Evolutionary conservation across 2,329 filamentous ascomycete genomes (phyloP).

Genomic region (Alternaria incomplexa): DNA sequence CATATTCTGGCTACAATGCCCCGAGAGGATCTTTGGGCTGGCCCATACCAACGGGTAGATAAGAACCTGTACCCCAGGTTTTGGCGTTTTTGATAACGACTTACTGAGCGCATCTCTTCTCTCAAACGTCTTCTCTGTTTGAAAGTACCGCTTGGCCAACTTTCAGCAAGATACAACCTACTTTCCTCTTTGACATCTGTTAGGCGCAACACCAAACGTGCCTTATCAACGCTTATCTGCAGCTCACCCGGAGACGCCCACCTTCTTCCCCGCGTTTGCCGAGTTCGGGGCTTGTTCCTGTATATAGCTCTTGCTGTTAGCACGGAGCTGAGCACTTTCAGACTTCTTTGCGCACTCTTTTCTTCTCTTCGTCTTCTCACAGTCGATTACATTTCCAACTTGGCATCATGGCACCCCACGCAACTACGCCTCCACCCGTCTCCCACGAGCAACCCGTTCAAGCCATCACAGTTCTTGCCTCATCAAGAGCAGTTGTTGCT

Average conservation of each 20-base stretch:
- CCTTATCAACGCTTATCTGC: constrained; percentile 47
- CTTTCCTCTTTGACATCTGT: constrained; percentile 17
- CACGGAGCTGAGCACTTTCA: constrained; percentile 8
- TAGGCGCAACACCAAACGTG: constrained; percentile 18
- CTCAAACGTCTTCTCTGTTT: background rate
- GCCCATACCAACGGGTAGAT: constrained; percentile 35
- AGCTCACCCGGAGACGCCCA: constrained; percentile 22
- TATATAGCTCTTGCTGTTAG: constrained; percentile 28
- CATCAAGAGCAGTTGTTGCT: constrained; percentile 80
- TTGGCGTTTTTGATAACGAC: constrained; percentile 23
- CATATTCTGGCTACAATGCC: constrained; percentile 15
- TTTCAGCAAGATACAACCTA: background rate
- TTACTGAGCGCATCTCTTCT: constrained; percentile 7
- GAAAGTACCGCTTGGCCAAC: background rate
- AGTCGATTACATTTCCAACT: background rate
- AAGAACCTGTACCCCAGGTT: constrained; percentile 47
- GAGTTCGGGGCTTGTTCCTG: constrained; percentile 21
- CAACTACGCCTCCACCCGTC: constrained; percentile 39
- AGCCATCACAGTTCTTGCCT: constrained; percentile 77
- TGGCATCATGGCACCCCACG: constrained; percentile 47
- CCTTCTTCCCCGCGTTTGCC: constrained; percentile 29
- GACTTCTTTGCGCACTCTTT: constrained; percentile 5
- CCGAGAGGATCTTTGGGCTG: constrained; percentile 15
- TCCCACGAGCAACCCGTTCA: constrained; percentile 38
- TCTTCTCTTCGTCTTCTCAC: constrained; percentile 12